A percentile compares a stretch with the other conserved stretches of the same genome.
Evolutionary conservation across 768 basidiomycete genomes (phyloP).

Genomic region (Hortiboletus campestris): DNA sequence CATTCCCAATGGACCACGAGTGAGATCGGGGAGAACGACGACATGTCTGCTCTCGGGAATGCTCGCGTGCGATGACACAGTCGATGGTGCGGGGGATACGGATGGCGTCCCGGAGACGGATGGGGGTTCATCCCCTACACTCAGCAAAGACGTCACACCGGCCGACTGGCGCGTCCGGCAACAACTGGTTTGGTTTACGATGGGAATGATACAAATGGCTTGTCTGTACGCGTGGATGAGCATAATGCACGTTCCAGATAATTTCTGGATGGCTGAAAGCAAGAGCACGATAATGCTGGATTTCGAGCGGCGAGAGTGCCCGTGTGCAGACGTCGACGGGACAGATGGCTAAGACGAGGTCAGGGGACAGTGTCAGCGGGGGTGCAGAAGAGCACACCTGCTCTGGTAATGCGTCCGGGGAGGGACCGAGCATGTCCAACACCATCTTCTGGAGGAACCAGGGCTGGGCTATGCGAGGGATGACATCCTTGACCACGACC

Average conservation of each 20-base stretch:
- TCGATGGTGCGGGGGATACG: slow-evolving; percentile 28
- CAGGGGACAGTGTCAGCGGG: not conserved
- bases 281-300: slow-evolving; percentile 63
- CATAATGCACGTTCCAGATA: slow-evolving; percentile 68
- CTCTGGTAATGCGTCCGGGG: slow-evolving; percentile 23
- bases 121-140: not conserved
- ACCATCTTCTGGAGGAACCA: slow-evolving; percentile 85
- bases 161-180: not conserved
- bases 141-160: not conserved
- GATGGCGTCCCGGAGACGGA: slow-evolving; percentile 7
- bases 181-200: slow-evolving; percentile 48
- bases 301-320: slow-evolving; percentile 40
- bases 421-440: slow-evolving; percentile 61
- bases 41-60: slow-evolving; percentile 4
- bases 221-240: slow-evolving; percentile 70
- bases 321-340: slow-evolving; percentile 27
- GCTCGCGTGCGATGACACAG: slow-evolving; percentile 14
- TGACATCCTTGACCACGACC: slow-evolving; percentile 63
- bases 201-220: slow-evolving; percentile 59
- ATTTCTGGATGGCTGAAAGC: slow-evolving; percentile 69
- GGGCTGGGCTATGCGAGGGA: slow-evolving; percentile 74
- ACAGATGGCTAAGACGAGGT: slow-evolving; percentile 18
- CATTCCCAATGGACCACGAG: slow-evolving; percentile 43
- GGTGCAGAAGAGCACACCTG: slow-evolving; percentile 15
- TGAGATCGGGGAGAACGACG: slow-evolving; percentile 33